Conservation (phyloP, 2,329 filamentous ascomycete genomes). For the Alternaria consortialis region DNA sequence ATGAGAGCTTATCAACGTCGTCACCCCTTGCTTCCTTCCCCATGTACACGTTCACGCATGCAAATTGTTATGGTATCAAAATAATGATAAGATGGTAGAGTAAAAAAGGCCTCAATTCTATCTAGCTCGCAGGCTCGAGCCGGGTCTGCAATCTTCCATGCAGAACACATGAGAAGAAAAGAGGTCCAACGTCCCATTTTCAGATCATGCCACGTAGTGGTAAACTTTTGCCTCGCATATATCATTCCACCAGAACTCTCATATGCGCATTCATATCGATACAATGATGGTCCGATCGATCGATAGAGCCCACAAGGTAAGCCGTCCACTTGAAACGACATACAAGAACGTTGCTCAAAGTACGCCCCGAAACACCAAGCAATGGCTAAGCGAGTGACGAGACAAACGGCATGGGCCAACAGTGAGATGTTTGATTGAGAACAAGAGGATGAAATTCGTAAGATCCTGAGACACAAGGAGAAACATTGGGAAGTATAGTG, state of each 20-base stretch:
- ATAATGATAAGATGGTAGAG: not conserved
- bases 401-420: not conserved
- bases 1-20: too few relatives aligned
- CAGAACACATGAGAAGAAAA: not conserved
- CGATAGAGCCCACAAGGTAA: conserved; percentile 8
- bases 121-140: conserved; percentile 3
- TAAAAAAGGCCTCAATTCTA: not conserved
- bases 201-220: conserved; percentile 3
- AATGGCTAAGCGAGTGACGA: conserved; percentile 13
- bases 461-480: conserved; percentile 21
- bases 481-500: conserved; percentile 17
- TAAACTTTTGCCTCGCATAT: conserved; percentile 11
- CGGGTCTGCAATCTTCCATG: not conserved
- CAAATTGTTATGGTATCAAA: not conserved
- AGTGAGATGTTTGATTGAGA: conserved; percentile 2
- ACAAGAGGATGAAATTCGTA: conserved; percentile 4
- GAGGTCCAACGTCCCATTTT: not conserved
- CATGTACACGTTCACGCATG: not conserved
- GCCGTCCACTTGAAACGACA: not conserved
- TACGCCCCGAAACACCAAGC: conserved; percentile 11
- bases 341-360: conserved; percentile 8
- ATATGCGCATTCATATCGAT: conserved; percentile 14
- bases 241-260: conserved; percentile 1
- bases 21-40: too few relatives aligned
- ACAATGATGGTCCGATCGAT: conserved; percentile 6